Conservation (phyloP, 805 yeast genomes). For the Deakozyma indianensis region DNA sequence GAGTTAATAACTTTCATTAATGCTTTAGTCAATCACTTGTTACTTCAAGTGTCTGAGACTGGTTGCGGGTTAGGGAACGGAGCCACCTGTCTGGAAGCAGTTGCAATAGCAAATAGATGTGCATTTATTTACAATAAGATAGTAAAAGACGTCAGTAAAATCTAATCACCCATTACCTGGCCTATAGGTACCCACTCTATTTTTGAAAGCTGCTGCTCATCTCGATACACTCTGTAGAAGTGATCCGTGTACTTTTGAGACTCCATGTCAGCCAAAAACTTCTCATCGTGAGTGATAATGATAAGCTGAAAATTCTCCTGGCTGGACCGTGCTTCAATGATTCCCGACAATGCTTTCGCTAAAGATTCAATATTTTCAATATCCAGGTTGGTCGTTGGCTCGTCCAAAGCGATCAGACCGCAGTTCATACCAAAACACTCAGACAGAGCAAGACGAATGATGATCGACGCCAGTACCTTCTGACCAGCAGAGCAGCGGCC, state of each 20-base stretch:
- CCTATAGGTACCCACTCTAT: conserved; percentile 37
- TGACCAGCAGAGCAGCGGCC: conserved; percentile 98
- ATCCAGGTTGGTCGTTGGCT: conserved; percentile 94
- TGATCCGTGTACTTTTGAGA: conserved; percentile 79
- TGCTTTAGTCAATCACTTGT: too few relatives aligned
- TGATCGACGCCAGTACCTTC: conserved; percentile 81
- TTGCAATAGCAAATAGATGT: too few relatives aligned
- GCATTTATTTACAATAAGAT: too few relatives aligned
- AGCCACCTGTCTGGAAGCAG: too few relatives aligned
- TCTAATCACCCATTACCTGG: conserved; percentile 5
- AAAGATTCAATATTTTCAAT: conserved; percentile 76
- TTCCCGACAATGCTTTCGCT: conserved; percentile 62
- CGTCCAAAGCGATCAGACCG: conserved; percentile 93
- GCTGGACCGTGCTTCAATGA: conserved; percentile 56
- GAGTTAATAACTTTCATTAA: too few relatives aligned
- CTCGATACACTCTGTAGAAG: conserved; percentile 69
- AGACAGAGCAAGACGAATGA: conserved; percentile 81
- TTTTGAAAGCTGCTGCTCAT: conserved; percentile 65
- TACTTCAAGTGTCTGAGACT: too few relatives aligned
- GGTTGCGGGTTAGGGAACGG: too few relatives aligned
- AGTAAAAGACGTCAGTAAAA: too few relatives aligned
- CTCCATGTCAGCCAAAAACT: conserved; percentile 70
- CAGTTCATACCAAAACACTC: conserved; percentile 92
- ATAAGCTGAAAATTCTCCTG: conserved; percentile 89
- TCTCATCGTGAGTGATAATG: conserved; percentile 94